phyloP scores from a whole-genome alignment of 2,329 filamentous ascomycete genomes.

The Didymellaceae sp. region DNA sequence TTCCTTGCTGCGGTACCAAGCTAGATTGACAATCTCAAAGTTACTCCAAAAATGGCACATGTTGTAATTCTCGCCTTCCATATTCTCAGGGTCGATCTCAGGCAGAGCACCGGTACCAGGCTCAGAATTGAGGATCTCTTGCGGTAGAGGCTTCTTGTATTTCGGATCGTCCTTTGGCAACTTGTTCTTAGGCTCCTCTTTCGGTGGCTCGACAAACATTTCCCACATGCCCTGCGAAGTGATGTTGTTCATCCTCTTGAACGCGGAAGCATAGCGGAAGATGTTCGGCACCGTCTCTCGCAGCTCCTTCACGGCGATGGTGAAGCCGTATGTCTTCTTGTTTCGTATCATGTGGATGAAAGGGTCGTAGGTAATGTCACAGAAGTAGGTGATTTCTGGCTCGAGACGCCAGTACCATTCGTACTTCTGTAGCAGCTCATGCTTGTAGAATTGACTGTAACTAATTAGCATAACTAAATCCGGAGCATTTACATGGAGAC shows the following conservation, averaged over 20 bases:
- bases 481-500: not conserved
- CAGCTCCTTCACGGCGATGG: conserved; percentile 97
- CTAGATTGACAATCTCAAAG: conserved; percentile 93
- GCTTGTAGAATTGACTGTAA: conserved; percentile 90
- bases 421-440: conserved; percentile 92
- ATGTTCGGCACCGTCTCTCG: conserved; percentile 98
- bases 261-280: conserved; percentile 97
- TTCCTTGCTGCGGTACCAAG: conserved; percentile 96
- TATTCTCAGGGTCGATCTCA: conserved; percentile 86
- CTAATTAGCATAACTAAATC: conserved; percentile 20
- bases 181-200: conserved; percentile 63
- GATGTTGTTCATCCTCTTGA: conserved; percentile 90
- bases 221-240: conserved; percentile 95
- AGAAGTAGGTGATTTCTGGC: conserved; percentile 99
- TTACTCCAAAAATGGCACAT: conserved; percentile 99
- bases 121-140: conserved; percentile 81
- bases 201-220: conserved; percentile 88
- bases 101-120: conserved; percentile 73
- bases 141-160: conserved; percentile 72
- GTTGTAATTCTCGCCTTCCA: conserved; percentile 98
- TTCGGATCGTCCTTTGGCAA: conserved; percentile 67
- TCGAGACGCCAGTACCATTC: conserved; percentile 99
- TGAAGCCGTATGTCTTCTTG: conserved; percentile 99
- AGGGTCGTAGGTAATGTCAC: conserved; percentile 98
- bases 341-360: conserved; percentile 92